These are phyloP conservation scores for Sphagnum contortum DNA, from an alignment of 225 moss, liverwort and hornwort genomes.

Conservation along the genomic window DNA sequence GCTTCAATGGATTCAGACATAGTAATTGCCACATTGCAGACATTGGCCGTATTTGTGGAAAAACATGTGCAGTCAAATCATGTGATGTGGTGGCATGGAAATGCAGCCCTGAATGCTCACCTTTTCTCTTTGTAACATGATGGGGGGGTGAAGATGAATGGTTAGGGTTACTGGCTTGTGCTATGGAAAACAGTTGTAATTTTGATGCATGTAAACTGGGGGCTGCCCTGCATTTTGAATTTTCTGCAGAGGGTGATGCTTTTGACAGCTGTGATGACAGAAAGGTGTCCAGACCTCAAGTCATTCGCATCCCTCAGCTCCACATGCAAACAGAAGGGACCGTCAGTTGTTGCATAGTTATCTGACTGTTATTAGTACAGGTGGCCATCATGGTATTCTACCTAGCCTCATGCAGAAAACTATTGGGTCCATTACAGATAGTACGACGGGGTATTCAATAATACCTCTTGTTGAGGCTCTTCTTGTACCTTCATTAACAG, in stretches of 20 bases:
- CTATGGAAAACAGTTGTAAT: constrained; percentile 71
- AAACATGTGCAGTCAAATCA: constrained; percentile 87
- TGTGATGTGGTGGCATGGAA: constrained; percentile 96
- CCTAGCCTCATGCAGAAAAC: constrained; percentile 96
- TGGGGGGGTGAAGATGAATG: constrained; percentile 99
- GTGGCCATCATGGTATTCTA: constrained; percentile 90
- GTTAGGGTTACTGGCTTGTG: constrained; percentile 81
- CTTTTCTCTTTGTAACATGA: constrained; percentile 91
- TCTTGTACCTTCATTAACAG: constrained; percentile 85
- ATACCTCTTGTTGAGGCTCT: constrained; percentile 78
- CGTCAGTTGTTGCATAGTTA: constrained; percentile 82
- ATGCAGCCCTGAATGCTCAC: constrained; percentile 87
- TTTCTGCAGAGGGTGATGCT: constrained; percentile 58
- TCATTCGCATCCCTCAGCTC: constrained; percentile 70
- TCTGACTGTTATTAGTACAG: constrained; percentile 86
- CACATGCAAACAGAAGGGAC: constrained; percentile 66
- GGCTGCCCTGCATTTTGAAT: constrained; percentile 92
- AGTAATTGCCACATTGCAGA: constrained; percentile 84
- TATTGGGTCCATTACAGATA: constrained; percentile 59
- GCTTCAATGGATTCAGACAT: constrained; percentile 89
- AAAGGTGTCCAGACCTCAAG: constrained; percentile 58
- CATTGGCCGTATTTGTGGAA: constrained; percentile 91
- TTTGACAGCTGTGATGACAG: constrained; percentile 24
- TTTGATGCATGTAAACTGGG: constrained; percentile 72
- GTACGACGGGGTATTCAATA: constrained; percentile 44